phyloP scores from a whole-genome alignment of 306 rosid genomes.

The Dryas drummondii region DNA sequence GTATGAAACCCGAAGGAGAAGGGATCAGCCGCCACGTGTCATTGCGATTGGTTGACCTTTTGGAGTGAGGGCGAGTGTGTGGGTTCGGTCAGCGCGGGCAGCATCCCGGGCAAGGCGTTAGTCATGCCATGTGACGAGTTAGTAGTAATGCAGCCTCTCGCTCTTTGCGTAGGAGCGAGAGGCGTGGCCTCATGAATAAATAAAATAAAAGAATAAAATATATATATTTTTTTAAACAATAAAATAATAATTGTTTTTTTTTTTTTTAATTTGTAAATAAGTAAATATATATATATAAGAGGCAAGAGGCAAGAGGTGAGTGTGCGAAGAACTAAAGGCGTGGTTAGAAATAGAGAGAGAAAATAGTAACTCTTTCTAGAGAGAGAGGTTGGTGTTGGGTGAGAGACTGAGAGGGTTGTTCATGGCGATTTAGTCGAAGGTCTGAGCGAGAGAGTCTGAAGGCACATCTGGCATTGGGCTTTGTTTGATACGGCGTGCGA shows the following conservation, averaged over 20 bases:
- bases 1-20: neutral
- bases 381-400: slow-evolving; percentile 25
- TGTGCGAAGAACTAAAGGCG: slow-evolving; percentile 41
- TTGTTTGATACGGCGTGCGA: slow-evolving; percentile 17
- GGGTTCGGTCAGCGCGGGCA: slow-evolving; percentile 36
- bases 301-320: slow-evolving; percentile 7
- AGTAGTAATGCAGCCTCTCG: neutral
- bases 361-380: slow-evolving; percentile 24
- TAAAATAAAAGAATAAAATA: neutral
- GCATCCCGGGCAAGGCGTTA: slow-evolving; percentile 29
- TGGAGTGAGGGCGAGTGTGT: neutral
- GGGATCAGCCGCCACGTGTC: slow-evolving; percentile 29
- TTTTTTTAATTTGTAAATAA: neutral
- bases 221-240: neutral
- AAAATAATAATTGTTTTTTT: neutral
- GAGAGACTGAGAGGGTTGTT: slow-evolving; percentile 37
- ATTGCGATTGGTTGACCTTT: neutral
- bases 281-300: slow-evolving; percentile 24
- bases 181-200: slow-evolving; percentile 26
- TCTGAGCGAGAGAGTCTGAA: slow-evolving; percentile 36
- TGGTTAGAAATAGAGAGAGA: slow-evolving; percentile 36
- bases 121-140: slow-evolving; percentile 50
- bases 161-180: slow-evolving; percentile 8
- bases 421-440: slow-evolving; percentile 49
- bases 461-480: slow-evolving; percentile 19